Evolutionary conservation across 2,329 filamentous ascomycete species (phyloP), one percentile per base, ranked within the genome.

Genomic region (Dothistroma septosporum): DNA sequence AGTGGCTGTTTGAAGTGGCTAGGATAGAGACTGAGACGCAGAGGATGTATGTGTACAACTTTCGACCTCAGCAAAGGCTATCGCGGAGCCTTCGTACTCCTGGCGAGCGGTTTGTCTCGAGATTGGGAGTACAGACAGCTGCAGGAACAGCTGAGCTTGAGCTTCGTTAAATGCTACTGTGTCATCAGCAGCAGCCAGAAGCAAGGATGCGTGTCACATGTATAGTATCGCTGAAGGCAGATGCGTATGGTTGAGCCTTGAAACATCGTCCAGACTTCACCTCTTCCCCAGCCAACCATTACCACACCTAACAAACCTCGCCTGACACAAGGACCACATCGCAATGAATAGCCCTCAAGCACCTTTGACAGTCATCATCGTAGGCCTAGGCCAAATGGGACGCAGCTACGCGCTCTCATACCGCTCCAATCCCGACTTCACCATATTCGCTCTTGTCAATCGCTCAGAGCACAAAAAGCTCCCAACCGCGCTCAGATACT

Each of bases 331-430:
- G 35, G 8, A 37, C 35, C 11, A 37, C 11, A 11, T 37, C 35
- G 35, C 9, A 37, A 37, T 37, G 35, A 11, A 37, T 7, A 37
- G 4, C 35, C 35, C 24, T 28, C 2, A 28, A 28, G 24, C 24
- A 6, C 24, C 24, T 1, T 11, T 55, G 37, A 55, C 53, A 16
- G 53, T 55, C 53, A 24, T 55, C 14, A 19, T 55, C 4, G 21
- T 55, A 4, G 53, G 53, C 16, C 53, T 55, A 55, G 53, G 33
- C 53, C 53, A 55, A 47, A 55, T 44, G 53, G 53, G 53, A 33
- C 53, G 53, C 53, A 55, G 53, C 33, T 33, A 55, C 41, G 53
- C 53, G 14, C 53, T 55, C 32, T 33, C 53, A 11, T 55, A 55
- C 33, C n/a, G 24, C 33, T 24, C 33, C 33, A 41, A 41, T 7